These are phyloP conservation scores for Lodderomyces oxycetoniae DNA, from an alignment of 1,139 yeast genomes.

Conservation along the genomic window DNA sequence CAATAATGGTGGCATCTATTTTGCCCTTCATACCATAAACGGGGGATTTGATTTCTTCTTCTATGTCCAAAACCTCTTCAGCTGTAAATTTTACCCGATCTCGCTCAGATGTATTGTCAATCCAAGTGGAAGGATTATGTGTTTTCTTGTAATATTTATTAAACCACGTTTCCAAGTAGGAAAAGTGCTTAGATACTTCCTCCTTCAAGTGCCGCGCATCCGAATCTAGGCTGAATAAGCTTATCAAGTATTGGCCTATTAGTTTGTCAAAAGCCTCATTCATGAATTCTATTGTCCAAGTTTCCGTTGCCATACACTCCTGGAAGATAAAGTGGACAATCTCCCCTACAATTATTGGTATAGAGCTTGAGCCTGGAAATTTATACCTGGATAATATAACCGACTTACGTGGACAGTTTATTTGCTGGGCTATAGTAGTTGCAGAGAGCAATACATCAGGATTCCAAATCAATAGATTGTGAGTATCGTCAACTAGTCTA, in stretches of 20 bases:
- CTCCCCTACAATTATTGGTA: constrained; percentile 69
- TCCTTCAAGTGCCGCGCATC: constrained; percentile 40
- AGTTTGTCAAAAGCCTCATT: constrained; percentile 40
- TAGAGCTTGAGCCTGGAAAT: constrained; percentile 52
- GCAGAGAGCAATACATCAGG: constrained; percentile 84
- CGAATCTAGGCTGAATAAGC: constrained; percentile 55
- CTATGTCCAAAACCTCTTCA: constrained; percentile 70
- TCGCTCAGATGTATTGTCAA: constrained; percentile 37
- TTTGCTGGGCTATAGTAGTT: constrained; percentile 73
- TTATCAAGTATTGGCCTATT: constrained; percentile 40
- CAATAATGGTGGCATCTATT: constrained; percentile 82
- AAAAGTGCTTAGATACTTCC: constrained; percentile 46
- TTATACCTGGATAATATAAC: constrained; percentile 53
- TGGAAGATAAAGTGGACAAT: constrained; percentile 80
- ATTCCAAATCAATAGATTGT: constrained; percentile 65
- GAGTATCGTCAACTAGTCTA: constrained; percentile 49
- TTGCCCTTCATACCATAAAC: constrained; percentile 87
- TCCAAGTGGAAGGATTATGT: constrained; percentile 19
- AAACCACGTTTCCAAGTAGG: constrained; percentile 64
- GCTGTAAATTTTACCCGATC: constrained; percentile 45
- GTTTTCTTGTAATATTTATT: constrained; percentile 35
- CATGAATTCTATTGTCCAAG: constrained; percentile 44
- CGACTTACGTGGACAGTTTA: constrained; percentile 68
- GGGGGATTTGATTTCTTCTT: constrained; percentile 91
- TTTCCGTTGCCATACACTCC: constrained; percentile 46